A percentile compares a stretch with the other conserved stretches of the same genome.
phyloP scores from a whole-genome alignment of 1,284 basidiomycete species.

The Cryptococcus sp. region DNA sequence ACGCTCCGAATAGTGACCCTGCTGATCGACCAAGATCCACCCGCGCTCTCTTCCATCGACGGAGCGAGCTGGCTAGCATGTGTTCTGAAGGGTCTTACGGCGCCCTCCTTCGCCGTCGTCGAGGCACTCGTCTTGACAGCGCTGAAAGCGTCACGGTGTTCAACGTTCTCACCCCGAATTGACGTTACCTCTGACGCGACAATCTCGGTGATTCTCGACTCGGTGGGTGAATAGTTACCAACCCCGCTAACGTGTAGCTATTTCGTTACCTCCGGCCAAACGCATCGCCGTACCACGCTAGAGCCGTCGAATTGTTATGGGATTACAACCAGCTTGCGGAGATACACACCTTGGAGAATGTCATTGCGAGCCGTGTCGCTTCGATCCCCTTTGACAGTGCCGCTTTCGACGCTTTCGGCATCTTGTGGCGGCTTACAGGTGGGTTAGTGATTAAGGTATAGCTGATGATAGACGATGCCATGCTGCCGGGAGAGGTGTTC shows the following conservation, averaged over 20 bases:
- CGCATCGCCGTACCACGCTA: constrained; percentile 73
- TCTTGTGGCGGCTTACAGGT: constrained; percentile 89
- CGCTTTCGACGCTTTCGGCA: constrained; percentile 84
- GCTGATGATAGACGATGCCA: constrained; percentile 68
- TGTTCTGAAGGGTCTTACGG: constrained; percentile 48
- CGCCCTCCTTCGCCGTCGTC: constrained; percentile 67
- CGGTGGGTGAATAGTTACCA: constrained; percentile 17
- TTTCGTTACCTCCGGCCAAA: constrained; percentile 72
- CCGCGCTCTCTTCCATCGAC: constrained; percentile 23
- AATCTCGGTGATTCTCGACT: constrained; percentile 37
- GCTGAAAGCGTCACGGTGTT: constrained; percentile 55
- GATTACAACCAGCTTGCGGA: constrained; percentile 49
- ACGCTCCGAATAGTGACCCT: constrained; percentile 19
- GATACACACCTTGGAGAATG: constrained; percentile 61
- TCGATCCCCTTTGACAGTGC: constrained; percentile 38
- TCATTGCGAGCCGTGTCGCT: constrained; percentile 58
- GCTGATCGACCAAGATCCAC: constrained; percentile 34
- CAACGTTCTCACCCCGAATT: constrained; percentile 26
- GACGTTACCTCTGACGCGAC: constrained; percentile 26
- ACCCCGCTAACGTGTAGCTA: constrained; percentile 57
- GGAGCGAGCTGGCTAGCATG: constrained; percentile 43
- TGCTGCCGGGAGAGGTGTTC: constrained; percentile 76
- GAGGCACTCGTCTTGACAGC: constrained; percentile 64
- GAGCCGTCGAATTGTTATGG: constrained; percentile 86
- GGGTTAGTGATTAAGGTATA: constrained; percentile 28